Evolutionary conservation across 2,329 filamentous ascomycete genomes (phyloP), one percentile per base, ranked within the genome.

Genomic region (Coleophoma crateriformis): DNA sequence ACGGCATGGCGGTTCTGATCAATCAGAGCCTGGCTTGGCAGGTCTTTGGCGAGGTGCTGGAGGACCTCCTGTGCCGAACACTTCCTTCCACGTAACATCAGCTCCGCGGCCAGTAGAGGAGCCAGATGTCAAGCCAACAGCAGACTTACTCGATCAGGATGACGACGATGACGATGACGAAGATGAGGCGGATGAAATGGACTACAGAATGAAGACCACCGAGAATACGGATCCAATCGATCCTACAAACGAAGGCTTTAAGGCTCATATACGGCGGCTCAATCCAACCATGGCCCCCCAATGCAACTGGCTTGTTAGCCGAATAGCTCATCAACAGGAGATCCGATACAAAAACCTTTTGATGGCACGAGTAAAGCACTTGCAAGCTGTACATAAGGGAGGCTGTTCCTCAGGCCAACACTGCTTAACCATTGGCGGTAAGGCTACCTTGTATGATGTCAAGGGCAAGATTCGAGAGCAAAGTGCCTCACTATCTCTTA

Each of bases 251-350:
- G 79, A 84, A 52, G 90, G 90, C 0, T 96, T 96, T 68, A 83
- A 82, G 56, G 75, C 81, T 20, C 87, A 95, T 61, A 79, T 92
- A 15, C 70, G 82, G 42, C 76, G 79, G 51, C 70, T 95, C 40
- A 95, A 95, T 61, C 88, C 89, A n/a, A 71, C 75, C 11, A 72
- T 95, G 50, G 72, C 73, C n/a, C 70, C 75, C 8, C 75, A 61
- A 4, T 76, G 78, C 58, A 69, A 61, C 33, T 84, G 82, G 66
- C 74, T 96, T 55, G 79, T 92, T 13, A 87, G 94, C 32, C 84
- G 90, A 42, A 87, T 96, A 57, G 88, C 87, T 0, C 80, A 88
- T 56, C 90, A 95, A 61, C 89, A 96, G 65, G 73, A 85, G 43
- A 74, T 82, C 51, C 81, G 90, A 49, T 95, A 91, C 68, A 94